Conservation (phyloP, 768 basidiomycete genomes). For the Cyathus striatus region DNA sequence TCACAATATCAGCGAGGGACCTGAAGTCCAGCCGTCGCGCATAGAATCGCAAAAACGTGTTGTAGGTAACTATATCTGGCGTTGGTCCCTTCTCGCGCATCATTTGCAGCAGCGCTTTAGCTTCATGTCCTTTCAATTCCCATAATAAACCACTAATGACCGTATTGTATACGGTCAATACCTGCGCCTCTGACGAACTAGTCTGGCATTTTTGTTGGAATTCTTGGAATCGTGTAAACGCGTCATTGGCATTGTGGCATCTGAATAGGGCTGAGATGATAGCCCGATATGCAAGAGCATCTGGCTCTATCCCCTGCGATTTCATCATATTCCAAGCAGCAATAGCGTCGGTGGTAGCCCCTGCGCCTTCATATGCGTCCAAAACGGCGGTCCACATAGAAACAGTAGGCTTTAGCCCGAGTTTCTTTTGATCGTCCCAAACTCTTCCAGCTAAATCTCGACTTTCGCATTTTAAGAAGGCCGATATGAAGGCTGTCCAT, state of each 20-base stretch:
- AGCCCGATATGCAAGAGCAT: constrained; percentile 61
- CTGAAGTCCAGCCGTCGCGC: constrained; percentile 59
- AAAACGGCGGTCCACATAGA: constrained; percentile 71
- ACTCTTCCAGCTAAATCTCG: constrained; percentile 54
- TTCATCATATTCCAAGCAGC: constrained; percentile 63
- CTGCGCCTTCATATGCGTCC: constrained; percentile 50
- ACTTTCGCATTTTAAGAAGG: constrained; percentile 52
- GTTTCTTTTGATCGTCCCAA: constrained; percentile 61
- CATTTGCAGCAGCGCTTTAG: constrained; percentile 31
- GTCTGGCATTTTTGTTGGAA: constrained; percentile 36
- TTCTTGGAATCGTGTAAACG: constrained; percentile 42
- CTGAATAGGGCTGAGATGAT: constrained; percentile 60
- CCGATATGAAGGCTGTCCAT: constrained; percentile 65
- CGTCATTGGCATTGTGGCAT: constrained; percentile 44
- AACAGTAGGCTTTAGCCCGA: constrained; percentile 45
- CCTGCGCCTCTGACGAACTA: constrained; percentile 13
- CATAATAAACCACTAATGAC: constrained; percentile 63
- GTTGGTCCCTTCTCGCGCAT: constrained; percentile 49
- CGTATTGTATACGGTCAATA: constrained; percentile 63
- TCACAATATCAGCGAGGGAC: constrained; percentile 51
- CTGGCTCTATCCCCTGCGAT: constrained; percentile 50
- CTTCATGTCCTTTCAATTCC: constrained; percentile 31
- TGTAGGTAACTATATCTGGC: constrained; percentile 75
- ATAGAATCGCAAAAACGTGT: constrained; percentile 72
- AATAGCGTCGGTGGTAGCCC: constrained; percentile 47